Evolutionary conservation across 2,329 filamentous ascomycete species (phyloP).

Genomic region (Aspergillus carbonarius): DNA sequence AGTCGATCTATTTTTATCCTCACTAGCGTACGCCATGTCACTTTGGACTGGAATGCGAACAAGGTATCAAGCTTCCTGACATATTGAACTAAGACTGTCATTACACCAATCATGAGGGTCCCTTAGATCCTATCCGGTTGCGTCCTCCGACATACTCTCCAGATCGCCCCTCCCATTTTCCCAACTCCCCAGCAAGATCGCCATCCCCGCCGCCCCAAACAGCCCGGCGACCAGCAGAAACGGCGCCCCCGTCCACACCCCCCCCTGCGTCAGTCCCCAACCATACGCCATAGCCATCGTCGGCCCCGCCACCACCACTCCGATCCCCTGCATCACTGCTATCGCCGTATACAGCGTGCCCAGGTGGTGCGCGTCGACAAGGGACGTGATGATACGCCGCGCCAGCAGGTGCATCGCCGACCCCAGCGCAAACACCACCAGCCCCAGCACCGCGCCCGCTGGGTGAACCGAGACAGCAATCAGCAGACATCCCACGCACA

Average conservation of each 20-base stretch:
- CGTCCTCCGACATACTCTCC: not conserved
- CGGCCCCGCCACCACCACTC: constrained; percentile 25
- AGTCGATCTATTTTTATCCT: too few relatives aligned
- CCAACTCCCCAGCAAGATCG: not conserved
- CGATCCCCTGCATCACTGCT: constrained; percentile 24
- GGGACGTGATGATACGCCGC: constrained; percentile 28
- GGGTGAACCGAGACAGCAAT: constrained; percentile 2
- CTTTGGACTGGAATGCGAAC: too few relatives aligned
- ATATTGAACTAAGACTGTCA: too few relatives aligned
- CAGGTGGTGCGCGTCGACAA: constrained; percentile 27
- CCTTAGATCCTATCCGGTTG: not conserved
- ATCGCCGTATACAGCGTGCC: constrained; percentile 31
- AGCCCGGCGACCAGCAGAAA: not conserved
- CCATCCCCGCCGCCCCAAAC: not conserved
- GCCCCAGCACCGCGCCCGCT: constrained; percentile 16
- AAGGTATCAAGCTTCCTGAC: too few relatives aligned
- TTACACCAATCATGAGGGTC: too few relatives aligned
- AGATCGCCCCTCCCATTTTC: not conserved
- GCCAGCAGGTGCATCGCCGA: constrained; percentile 21
- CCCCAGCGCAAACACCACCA: constrained; percentile 25
- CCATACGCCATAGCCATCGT: not conserved
- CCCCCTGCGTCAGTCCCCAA: not conserved
- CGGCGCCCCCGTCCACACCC: not conserved
- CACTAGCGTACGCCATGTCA: too few relatives aligned
- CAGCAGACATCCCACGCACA: not conserved